Base-by-base conservation (phyloP, 345 rosid genomes). In the Kandelia obovata region DNA sequence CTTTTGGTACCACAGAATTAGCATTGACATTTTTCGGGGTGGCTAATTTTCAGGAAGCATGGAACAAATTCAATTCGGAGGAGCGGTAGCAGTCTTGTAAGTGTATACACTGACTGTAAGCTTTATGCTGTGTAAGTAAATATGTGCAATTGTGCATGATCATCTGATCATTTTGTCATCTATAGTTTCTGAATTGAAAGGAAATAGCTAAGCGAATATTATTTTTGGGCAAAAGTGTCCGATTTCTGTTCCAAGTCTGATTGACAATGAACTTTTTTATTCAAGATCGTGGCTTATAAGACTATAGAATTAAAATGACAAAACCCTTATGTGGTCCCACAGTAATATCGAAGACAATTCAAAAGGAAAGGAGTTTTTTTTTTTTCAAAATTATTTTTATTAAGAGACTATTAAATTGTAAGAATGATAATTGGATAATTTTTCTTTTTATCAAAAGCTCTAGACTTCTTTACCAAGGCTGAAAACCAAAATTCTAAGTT, bases 61-160 rank as follows among this genome's bases (percentile, higher is more conserved):
- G 94, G 99, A 85, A 87, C 86, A 92, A 79, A 76, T 95, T 92
- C 88, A 95, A 87, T 79, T 90, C 96, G 0, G 96, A 90, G 79
- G 97, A 95, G 84, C 83, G 96, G 79, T 88, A 87, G 79, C 25
- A 27, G 49, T 60, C 28, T 75, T 37, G 11, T 63, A 72, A 57
- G 63, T 34, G 58, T 43, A 7, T 39, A 28, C 37, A 13, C n/a
- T 30, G 72, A 61, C 58, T 77, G 79, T 81, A 77, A 64, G 74
- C 72, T 61, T 64, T n/a, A 35, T 6, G 58, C 62, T 59, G 11
- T 30, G 68, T 58, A 59, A 71, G 81, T 80, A 80, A 74, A 65
- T 74, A 77, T 72, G 43, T 43, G 49, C 49, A 43, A 43, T 43
- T 43, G 16, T 43, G 20, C 20, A 37, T 37, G 31, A 31, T 63